phyloP scores from a whole-genome alignment of 306 rosid genomes.

The Trichosanthes cucumerina region DNA sequence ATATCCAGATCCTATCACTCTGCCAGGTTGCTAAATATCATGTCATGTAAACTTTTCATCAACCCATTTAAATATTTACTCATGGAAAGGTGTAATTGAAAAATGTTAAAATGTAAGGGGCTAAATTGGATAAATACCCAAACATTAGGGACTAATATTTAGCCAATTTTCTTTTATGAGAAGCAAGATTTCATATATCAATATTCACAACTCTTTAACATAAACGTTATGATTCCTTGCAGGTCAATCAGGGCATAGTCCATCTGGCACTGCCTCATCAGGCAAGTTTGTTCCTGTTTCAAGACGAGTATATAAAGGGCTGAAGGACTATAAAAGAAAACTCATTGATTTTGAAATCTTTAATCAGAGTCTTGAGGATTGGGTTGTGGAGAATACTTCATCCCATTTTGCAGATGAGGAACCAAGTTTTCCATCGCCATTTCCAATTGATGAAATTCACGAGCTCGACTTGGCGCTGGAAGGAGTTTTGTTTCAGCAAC shows the following conservation, averaged over 20 bases:
- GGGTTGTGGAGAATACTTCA: slow-evolving; percentile 59
- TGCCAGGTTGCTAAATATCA: background rate
- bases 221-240: slow-evolving; percentile 27
- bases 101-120: background rate
- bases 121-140: background rate
- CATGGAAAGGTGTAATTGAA: background rate
- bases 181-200: background rate
- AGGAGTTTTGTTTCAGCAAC: slow-evolving; percentile 77
- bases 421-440: slow-evolving; percentile 48
- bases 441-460: slow-evolving; percentile 54
- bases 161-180: background rate
- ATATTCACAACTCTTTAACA: slow-evolving; percentile 7
- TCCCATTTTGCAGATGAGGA: slow-evolving; percentile 36
- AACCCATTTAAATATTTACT: background rate
- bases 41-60: background rate
- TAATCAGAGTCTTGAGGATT: slow-evolving; percentile 48
- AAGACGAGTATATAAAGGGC: slow-evolving; percentile 56
- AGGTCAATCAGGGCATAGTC: slow-evolving; percentile 50
- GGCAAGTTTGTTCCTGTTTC: slow-evolving; percentile 43
- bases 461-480: slow-evolving; percentile 85
- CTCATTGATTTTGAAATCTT: slow-evolving; percentile 54
- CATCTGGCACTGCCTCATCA: slow-evolving; percentile 55
- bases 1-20: too few relatives aligned
- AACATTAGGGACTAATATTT: background rate
- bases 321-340: slow-evolving; percentile 65